A percentile compares a stretch with the other conserved stretches of the same genome.
Evolutionary conservation across 176 grass and related monocot species (phyloP).

Genomic region (Paspalum vaginatum): DNA sequence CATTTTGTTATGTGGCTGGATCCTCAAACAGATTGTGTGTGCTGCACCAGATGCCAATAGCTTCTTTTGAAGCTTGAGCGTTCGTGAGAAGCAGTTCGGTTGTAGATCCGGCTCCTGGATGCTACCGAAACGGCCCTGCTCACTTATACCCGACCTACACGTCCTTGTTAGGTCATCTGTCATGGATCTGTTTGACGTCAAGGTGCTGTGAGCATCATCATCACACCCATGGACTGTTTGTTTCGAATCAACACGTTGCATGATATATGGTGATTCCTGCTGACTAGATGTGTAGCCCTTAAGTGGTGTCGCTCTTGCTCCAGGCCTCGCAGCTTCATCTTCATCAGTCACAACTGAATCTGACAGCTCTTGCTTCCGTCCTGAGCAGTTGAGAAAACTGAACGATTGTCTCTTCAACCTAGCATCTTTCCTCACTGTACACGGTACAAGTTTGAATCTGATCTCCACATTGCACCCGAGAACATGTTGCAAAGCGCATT

Average conservation of each 20-base stretch:
- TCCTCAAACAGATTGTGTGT: conserved; percentile 74
- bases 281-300: conserved; percentile 74
- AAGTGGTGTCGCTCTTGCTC: conserved; percentile 56
- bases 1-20: conserved; percentile 82
- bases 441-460: conserved; percentile 70
- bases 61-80: conserved; percentile 77
- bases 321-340: conserved; percentile 50
- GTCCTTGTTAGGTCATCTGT: conserved; percentile 63
- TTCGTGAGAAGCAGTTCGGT: conserved; percentile 84
- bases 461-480: conserved; percentile 88
- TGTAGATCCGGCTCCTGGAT: conserved; percentile 78
- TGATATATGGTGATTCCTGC: conserved; percentile 53
- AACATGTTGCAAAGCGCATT: conserved; percentile 69
- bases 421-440: conserved; percentile 51
- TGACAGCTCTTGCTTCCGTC: conserved; percentile 83
- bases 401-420: conserved; percentile 83
- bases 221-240: conserved; percentile 55
- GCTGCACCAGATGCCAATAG: conserved; percentile 67
- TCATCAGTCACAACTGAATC: conserved; percentile 69
- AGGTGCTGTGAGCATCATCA: conserved; percentile 60
- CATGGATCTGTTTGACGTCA: conserved; percentile 71
- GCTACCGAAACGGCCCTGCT: conserved; percentile 57
- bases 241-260: conserved; percentile 48
- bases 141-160: conserved; percentile 58
- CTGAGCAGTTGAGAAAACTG: conserved; percentile 88